Conservation (phyloP, 2,329 filamentous ascomycete genomes). For the Cladophialophora chaetospira region DNA sequence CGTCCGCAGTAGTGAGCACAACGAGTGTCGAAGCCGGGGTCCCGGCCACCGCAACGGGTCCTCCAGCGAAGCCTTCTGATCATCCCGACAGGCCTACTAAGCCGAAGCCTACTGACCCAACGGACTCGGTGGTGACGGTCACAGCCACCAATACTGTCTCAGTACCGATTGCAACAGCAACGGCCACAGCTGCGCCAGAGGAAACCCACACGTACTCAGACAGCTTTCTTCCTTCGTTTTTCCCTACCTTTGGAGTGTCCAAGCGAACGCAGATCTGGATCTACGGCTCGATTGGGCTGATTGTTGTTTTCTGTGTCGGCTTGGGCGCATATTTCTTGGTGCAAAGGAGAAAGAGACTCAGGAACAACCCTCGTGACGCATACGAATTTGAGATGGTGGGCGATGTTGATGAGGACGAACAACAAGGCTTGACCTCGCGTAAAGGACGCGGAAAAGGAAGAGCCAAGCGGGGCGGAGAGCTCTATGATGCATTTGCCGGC, state of each 20-base stretch:
- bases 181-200: constrained; percentile 33
- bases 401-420: constrained; percentile 69
- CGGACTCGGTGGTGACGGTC: constrained; percentile 34
- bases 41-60: constrained; percentile 41
- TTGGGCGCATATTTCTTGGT: constrained; percentile 81
- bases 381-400: constrained; percentile 96
- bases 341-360: constrained; percentile 73
- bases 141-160: constrained; percentile 35
- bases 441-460: constrained; percentile 53
- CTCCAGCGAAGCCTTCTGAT: constrained; percentile 59
- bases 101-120: constrained; percentile 52
- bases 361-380: constrained; percentile 73
- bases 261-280: constrained; percentile 92
- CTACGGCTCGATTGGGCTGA: constrained; percentile 81
- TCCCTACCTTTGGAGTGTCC: constrained; percentile 87
- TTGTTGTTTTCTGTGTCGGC: constrained; percentile 77
- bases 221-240: constrained; percentile 75
- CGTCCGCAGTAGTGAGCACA: constrained; percentile 60
- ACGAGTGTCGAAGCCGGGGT: constrained; percentile 54
- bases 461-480: constrained; percentile 72
- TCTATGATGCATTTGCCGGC: constrained; percentile 97
- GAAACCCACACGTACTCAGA: constrained; percentile 43
- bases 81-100: constrained; percentile 67
- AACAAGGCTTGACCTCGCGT: constrained; percentile 42
- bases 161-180: constrained; percentile 37